phyloP scores from a whole-genome alignment of 1,284 basidiomycete genomes.

The Farysia itapuensis region DNA sequence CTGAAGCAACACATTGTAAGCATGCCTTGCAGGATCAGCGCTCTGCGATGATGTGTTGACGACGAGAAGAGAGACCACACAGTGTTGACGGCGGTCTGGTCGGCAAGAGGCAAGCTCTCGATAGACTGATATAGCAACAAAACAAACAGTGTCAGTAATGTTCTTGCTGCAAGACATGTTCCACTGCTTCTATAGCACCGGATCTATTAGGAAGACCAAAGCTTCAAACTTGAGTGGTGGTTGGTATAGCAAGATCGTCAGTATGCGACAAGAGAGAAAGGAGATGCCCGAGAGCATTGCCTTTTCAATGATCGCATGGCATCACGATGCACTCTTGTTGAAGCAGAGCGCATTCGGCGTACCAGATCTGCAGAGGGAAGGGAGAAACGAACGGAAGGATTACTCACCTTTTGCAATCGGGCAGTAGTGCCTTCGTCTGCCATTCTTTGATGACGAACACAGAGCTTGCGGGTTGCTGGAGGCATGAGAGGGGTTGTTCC shows the following conservation, averaged over 20 bases:
- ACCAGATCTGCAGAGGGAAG: neutral
- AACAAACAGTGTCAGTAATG: neutral
- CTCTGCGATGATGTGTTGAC: constrained; percentile 83
- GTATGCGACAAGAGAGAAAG: too few species aligned
- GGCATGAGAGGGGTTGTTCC: constrained; percentile 31
- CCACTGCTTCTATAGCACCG: constrained; percentile 49
- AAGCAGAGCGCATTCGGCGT: too few species aligned
- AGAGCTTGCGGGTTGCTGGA: constrained; percentile 67
- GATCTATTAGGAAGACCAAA: constrained; percentile 41
- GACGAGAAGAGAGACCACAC: constrained; percentile 97
- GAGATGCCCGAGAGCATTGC: too few species aligned
- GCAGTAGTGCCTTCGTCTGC: constrained; percentile 92
- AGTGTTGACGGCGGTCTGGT: constrained; percentile 84
- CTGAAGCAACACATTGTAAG: constrained; percentile 99
- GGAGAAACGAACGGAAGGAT: neutral
- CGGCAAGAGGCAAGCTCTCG: constrained; percentile 83
- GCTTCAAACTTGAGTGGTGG: constrained; percentile 58
- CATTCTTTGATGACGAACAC: constrained; percentile 91
- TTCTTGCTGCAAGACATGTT: constrained; percentile 12
- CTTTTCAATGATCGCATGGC: too few species aligned
- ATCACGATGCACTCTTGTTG: neutral
- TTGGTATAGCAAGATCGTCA: constrained; percentile 30
- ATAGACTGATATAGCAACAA: constrained; percentile 69
- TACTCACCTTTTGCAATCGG: constrained; percentile 83
- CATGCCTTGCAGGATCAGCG: constrained; percentile 91